Conservation (phyloP, 192 early-diverging fungal genomes). For the Glomus cerebriforme region DNA sequence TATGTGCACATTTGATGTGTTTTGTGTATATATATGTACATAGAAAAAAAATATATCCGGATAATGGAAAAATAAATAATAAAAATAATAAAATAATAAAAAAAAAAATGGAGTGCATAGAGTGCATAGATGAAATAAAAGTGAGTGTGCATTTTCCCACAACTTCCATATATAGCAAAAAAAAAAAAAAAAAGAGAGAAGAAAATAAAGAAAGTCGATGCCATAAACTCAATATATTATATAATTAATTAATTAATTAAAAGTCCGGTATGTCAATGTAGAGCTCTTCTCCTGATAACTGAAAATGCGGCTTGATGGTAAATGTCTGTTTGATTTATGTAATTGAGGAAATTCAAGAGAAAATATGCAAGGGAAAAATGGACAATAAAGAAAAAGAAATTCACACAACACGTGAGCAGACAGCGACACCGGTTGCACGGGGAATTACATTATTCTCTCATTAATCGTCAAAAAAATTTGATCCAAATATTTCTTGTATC, state of each 20-base stretch:
- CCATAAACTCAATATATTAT: not conserved
- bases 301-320: conserved; percentile 13
- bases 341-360: conserved; percentile 4
- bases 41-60: conserved; percentile 16
- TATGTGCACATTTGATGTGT: conserved; percentile 3
- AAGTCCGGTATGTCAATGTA: not conserved
- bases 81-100: conserved; percentile 18
- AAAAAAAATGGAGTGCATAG: conserved; percentile 33
- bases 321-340: conserved; percentile 4
- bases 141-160: conserved; percentile 29
- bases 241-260: not conserved
- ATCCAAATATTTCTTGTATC: not conserved
- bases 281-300: conserved; percentile 13
- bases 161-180: conserved; percentile 17
- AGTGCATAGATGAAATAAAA: conserved; percentile 36
- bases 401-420: conserved; percentile 12
- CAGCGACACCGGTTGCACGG: not conserved
- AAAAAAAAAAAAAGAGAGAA: not conserved
- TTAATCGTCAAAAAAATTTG: not conserved
- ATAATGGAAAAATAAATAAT: conserved; percentile 1
- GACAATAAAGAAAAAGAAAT: conserved; percentile 8
- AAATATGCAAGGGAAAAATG: conserved; percentile 10
- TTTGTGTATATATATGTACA: not conserved
- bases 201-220: not conserved
- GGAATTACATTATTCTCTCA: not conserved